Conservation (phyloP, 768 basidiomycete genomes). For the Thelephora aurantiotincta region DNA sequence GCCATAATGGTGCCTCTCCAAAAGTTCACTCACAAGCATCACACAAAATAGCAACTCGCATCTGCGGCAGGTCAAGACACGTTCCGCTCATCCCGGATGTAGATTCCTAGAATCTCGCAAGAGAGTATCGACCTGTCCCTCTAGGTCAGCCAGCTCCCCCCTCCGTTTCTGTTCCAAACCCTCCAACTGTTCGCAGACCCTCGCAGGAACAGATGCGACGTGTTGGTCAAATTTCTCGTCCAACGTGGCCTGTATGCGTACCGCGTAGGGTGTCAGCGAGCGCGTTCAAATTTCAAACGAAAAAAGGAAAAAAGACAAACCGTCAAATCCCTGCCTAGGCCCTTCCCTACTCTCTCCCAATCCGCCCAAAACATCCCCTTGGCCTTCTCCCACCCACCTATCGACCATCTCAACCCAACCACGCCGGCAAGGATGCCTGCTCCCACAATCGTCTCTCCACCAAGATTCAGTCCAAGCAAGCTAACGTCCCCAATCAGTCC, state of each 20-base stretch:
- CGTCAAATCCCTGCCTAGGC: conserved; percentile 50
- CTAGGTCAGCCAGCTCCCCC: conserved; percentile 28
- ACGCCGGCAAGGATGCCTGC: conserved; percentile 38
- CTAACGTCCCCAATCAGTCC: conserved; percentile 5
- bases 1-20: no score
- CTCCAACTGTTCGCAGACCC: conserved; percentile 31
- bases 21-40: no score
- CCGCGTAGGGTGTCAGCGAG: not conserved
- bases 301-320: conserved; percentile 21
- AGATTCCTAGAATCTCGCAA: conserved; percentile 19
- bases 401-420: conserved; percentile 42
- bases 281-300: conserved; percentile 1
- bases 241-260: conserved; percentile 27
- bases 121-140: conserved; percentile 27
- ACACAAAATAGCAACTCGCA: no score
- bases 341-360: conserved; percentile 44
- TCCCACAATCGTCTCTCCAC: conserved; percentile 41
- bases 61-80: no score
- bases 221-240: conserved; percentile 34
- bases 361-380: conserved; percentile 58
- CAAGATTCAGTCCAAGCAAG: conserved; percentile 16
- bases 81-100: conserved; percentile 2
- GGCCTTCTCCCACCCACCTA: conserved; percentile 54
- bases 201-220: conserved; percentile 36
- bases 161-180: conserved; percentile 26